Conservation (phyloP, 2,329 filamentous ascomycete species). For the Orbilia brochopaga region DNA sequence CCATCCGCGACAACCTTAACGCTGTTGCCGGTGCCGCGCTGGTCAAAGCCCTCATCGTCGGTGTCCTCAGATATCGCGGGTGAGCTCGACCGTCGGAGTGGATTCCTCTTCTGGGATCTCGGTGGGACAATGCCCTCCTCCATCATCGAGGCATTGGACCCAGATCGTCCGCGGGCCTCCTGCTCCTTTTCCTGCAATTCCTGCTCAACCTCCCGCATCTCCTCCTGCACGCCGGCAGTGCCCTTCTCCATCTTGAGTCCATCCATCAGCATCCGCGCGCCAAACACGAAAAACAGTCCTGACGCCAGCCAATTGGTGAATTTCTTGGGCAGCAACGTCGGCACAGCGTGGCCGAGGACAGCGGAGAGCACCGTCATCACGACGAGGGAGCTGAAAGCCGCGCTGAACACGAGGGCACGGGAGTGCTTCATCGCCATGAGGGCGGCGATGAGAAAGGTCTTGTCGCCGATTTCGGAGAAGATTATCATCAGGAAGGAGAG, state of each 20-base stretch:
- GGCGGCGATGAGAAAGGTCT: conserved; percentile 95
- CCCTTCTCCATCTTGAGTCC: conserved; percentile 92
- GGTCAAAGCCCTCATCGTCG: conserved; percentile 52
- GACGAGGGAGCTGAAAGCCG: conserved; percentile 88
- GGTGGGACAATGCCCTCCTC: conserved; percentile 39
- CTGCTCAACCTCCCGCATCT: conserved; percentile 93
- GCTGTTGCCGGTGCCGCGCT: conserved; percentile 56
- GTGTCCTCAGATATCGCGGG: conserved; percentile 45
- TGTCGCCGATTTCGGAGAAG: conserved; percentile 95
- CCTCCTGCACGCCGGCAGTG: conserved; percentile 71
- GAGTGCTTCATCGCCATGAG: conserved; percentile 99
- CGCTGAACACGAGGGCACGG: conserved; percentile 88
- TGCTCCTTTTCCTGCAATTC: conserved; percentile 54
- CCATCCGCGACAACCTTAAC: conserved; percentile 65
- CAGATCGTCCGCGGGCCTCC: conserved; percentile 43
- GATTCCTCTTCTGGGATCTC: conserved; percentile 41
- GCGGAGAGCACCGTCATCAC: conserved; percentile 96
- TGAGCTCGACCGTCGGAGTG: conserved; percentile 41
- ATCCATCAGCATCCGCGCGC: conserved; percentile 80
- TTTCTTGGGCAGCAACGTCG: conserved; percentile 85
- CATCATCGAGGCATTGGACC: conserved; percentile 49
- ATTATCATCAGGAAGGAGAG: conserved; percentile 97
- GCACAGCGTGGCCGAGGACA: conserved; percentile 87
- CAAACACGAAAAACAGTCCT: conserved; percentile 86
- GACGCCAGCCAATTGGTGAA: conserved; percentile 87